phyloP scores from a whole-genome alignment of 2,329 filamentous ascomycete genomes.

The Lachnellula willkommii region DNA sequence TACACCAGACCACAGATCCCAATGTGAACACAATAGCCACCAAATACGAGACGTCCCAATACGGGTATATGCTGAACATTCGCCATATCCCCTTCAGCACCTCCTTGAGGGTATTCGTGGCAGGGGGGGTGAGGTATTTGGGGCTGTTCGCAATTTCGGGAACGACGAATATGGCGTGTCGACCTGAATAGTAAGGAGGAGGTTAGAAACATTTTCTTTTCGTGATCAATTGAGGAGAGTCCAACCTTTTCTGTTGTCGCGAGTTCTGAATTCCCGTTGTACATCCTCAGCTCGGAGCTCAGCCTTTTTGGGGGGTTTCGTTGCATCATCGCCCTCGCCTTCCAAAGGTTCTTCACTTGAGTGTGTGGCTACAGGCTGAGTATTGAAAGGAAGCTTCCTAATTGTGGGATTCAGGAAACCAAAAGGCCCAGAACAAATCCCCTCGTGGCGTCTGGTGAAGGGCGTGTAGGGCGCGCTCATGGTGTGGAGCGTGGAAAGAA shows the following conservation, averaged over 20 bases:
- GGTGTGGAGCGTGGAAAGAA: no score
- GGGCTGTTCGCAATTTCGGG: constrained; percentile 15
- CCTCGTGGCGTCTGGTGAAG: neutral
- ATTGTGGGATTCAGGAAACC: constrained; percentile 46
- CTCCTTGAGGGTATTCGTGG: constrained; percentile 26
- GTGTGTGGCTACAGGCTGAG: neutral
- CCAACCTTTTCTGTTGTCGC: constrained; percentile 42
- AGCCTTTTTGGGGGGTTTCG: neutral
- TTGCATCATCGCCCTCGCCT: neutral
- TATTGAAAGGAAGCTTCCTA: constrained; percentile 15
- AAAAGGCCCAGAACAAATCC: constrained; percentile 36
- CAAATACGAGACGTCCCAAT: constrained; percentile 53
- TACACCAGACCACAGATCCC: constrained; percentile 49
- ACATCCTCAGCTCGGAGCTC: constrained; percentile 25
- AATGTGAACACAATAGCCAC: constrained; percentile 50
- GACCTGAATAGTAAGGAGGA: constrained; percentile 19
- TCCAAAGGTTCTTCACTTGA: neutral
- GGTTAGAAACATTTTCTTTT: neutral
- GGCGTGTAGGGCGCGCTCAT: constrained; percentile 1
- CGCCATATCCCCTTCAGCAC: constrained; percentile 35
- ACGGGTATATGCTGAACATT: constrained; percentile 46
- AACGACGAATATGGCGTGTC: constrained; percentile 37
- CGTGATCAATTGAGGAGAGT: neutral
- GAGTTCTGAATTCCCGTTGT: constrained; percentile 37
- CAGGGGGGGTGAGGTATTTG: constrained; percentile 27